Conservation (phyloP, 306 rosid genomes). For the Lathyrus aphaca region DNA sequence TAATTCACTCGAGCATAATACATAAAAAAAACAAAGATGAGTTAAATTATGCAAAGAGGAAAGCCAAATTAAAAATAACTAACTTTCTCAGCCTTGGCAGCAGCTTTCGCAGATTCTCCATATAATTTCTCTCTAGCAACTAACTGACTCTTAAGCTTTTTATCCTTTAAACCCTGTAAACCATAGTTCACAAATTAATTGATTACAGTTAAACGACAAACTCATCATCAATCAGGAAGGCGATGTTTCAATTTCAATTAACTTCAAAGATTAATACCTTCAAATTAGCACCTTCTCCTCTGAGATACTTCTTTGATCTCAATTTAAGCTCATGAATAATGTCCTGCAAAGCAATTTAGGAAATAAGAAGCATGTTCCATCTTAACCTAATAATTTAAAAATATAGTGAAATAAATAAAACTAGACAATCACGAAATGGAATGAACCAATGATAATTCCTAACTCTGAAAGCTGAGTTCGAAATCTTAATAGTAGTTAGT, state of each 20-base stretch:
- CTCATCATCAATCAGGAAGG: neutral
- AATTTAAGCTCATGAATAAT: slow-evolving; percentile 57
- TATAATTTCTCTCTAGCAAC: slow-evolving; percentile 58
- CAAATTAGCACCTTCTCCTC: slow-evolving; percentile 73
- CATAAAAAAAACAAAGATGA: neutral
- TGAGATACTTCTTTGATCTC: slow-evolving; percentile 69
- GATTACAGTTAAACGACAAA: neutral
- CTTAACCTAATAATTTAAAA: neutral
- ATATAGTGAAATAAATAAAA: too few species aligned
- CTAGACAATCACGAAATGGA: neutral
- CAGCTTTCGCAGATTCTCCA: slow-evolving; percentile 73
- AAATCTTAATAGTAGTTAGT: neutral
- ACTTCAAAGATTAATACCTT: slow-evolving; percentile 52
- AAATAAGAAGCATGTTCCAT: slow-evolving; percentile 13
- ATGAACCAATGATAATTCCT: neutral
- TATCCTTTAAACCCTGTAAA: slow-evolving; percentile 69
- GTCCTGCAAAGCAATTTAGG: slow-evolving; percentile 48
- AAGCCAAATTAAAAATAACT: slow-evolving; percentile 9
- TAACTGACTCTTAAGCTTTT: slow-evolving; percentile 78
- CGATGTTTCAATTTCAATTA: neutral
- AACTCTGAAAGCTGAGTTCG: neutral
- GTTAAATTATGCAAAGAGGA: neutral
- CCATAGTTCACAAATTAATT: slow-evolving; percentile 1
- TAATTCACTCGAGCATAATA: neutral
- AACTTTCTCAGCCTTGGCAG: slow-evolving; percentile 85